Evolutionary conservation across 73 alveolate genomes (phyloP).

Genomic region (Tetrahymena elliotti): DNA sequence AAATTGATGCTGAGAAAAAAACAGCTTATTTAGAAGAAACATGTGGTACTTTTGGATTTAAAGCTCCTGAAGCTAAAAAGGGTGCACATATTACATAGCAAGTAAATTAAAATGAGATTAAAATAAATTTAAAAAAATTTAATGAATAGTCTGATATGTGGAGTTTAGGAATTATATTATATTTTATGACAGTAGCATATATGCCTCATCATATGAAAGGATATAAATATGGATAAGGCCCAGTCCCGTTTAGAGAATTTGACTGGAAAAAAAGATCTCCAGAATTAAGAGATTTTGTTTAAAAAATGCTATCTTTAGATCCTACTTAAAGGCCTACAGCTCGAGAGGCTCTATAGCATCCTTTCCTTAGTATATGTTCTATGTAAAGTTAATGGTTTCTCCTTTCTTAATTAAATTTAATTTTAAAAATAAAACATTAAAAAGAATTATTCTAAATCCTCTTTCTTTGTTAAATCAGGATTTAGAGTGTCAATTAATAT

Average conservation of each 20-base stretch:
- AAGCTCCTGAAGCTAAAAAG: constrained; percentile 65
- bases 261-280: constrained; percentile 66
- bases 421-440: no score
- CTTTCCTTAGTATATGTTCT: neutral
- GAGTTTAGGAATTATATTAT: constrained; percentile 60
- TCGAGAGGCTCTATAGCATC: constrained; percentile 15
- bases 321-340: constrained; percentile 35
- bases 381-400: neutral
- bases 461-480: no score
- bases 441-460: no score
- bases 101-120: neutral
- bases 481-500: neutral
- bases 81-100: constrained; percentile 14
- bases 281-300: constrained; percentile 29
- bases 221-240: constrained; percentile 47
- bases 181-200: constrained; percentile 63
- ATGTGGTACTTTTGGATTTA: constrained; percentile 58
- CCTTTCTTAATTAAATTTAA: no score
- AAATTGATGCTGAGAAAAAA: constrained; percentile 29
- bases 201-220: constrained; percentile 64
- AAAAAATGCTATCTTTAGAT: constrained; percentile 11
- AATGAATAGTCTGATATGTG: constrained; percentile 56
- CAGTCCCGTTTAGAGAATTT: constrained; percentile 55
- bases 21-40: constrained; percentile 48
- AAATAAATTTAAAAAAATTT: neutral